phyloP scores from a whole-genome alignment of 2,329 filamentous ascomycete genomes.

The Arthrobotrys sphaeroides region DNA sequence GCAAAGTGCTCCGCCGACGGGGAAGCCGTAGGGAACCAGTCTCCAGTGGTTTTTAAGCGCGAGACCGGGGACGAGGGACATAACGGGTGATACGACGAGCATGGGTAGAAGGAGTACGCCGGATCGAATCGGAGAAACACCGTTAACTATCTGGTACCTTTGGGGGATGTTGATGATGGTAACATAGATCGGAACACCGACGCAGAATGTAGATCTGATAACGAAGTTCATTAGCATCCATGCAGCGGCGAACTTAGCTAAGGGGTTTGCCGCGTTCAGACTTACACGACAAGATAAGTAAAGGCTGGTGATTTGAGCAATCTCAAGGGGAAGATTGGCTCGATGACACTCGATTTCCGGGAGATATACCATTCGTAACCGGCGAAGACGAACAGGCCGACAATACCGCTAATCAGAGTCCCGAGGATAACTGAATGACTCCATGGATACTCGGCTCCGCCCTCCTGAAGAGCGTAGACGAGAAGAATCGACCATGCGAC shows the following conservation, averaged over 20 bases:
- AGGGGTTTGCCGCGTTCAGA: conserved; percentile 5
- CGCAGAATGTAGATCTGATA: conserved; percentile 57
- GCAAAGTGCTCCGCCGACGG: conserved; percentile 59
- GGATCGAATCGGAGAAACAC: conserved; percentile 57
- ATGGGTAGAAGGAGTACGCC: conserved; percentile 60
- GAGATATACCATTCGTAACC: conserved; percentile 58
- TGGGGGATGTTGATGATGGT: conserved; percentile 61
- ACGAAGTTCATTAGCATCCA: neutral
- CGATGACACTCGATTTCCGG: conserved; percentile 22
- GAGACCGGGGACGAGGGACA: conserved; percentile 59
- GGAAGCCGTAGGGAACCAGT: conserved; percentile 59
- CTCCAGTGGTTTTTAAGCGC: conserved; percentile 58
- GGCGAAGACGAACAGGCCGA: conserved; percentile 59
- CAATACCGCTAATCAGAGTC: conserved; percentile 56
- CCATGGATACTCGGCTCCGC: conserved; percentile 63
- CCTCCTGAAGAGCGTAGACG: conserved; percentile 65
- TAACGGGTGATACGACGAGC: conserved; percentile 59
- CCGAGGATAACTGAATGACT: conserved; percentile 61
- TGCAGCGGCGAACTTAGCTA: neutral
- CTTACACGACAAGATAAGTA: conserved; percentile 60
- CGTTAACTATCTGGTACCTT: conserved; percentile 60
- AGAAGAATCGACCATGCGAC: conserved; percentile 63
- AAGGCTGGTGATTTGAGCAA: conserved; percentile 59
- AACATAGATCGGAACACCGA: conserved; percentile 60
- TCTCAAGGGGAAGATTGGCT: conserved; percentile 61